Conservation (phyloP, 2,329 filamentous ascomycete genomes). For the Penicillium sp. region DNA sequence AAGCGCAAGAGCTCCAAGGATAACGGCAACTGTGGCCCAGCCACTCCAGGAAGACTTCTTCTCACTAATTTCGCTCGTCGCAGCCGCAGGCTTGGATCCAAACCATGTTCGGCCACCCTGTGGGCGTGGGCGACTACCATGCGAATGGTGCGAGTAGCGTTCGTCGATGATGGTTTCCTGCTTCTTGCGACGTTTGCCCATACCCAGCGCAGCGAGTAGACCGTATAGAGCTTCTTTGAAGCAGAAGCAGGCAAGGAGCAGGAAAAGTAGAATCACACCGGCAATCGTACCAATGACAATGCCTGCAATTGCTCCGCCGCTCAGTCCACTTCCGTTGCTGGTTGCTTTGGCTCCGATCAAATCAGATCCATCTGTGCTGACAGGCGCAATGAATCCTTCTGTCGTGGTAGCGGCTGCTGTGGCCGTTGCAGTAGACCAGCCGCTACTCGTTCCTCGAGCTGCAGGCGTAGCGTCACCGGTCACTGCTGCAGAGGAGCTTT, state of each 20-base stretch:
- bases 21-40: slow-evolving; percentile 43
- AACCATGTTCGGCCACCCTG: slow-evolving; percentile 42
- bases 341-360: slow-evolving; percentile 35
- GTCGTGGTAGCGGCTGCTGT: slow-evolving; percentile 45
- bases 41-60: slow-evolving; percentile 42
- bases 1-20: slow-evolving; percentile 46
- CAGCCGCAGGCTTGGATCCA: slow-evolving; percentile 36
- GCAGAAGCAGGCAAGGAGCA: slow-evolving; percentile 48
- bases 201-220: slow-evolving; percentile 45
- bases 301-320: slow-evolving; percentile 53
- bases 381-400: slow-evolving; percentile 46
- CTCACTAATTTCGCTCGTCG: slow-evolving; percentile 27
- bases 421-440: slow-evolving; percentile 44
- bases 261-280: slow-evolving; percentile 46
- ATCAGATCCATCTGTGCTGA: slow-evolving; percentile 43
- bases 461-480: slow-evolving; percentile 38
- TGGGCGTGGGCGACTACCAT: slow-evolving; percentile 30
- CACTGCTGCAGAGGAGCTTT: slow-evolving; percentile 41
- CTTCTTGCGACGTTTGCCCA: slow-evolving; percentile 37
- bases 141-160: slow-evolving; percentile 36
- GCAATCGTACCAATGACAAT: slow-evolving; percentile 53
- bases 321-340: slow-evolving; percentile 40
- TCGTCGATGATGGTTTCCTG: slow-evolving; percentile 45
- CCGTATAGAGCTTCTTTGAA: slow-evolving; percentile 43
- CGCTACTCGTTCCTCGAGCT: slow-evolving; percentile 47